Conservation (phyloP, 768 basidiomycete genomes). For the Russula earlei region DNA sequence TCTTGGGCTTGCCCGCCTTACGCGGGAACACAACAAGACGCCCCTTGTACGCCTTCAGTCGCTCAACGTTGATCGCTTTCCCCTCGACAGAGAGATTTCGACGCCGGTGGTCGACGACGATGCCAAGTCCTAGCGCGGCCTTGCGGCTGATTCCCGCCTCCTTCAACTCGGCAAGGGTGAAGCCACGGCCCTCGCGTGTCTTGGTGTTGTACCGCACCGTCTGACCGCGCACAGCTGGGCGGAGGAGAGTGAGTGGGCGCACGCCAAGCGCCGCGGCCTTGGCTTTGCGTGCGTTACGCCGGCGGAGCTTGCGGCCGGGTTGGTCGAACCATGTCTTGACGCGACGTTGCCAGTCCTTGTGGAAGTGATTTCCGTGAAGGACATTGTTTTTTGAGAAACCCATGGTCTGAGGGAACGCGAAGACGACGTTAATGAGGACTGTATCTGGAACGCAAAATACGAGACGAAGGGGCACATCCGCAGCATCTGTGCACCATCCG, state of each 20-base stretch:
- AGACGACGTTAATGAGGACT: conserved; percentile 19
- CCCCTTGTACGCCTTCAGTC: conserved; percentile 87
- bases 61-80: conserved; percentile 88
- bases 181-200: conserved; percentile 92
- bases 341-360: conserved; percentile 97
- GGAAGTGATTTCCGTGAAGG: conserved; percentile 91
- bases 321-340: conserved; percentile 99
- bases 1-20: conserved; percentile 91
- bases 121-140: conserved; percentile 86
- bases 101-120: conserved; percentile 95
- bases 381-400: conserved; percentile 81
- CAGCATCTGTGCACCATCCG: conserved; percentile 17
- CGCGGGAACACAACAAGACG: conserved; percentile 95
- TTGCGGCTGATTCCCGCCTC: conserved; percentile 91
- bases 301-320: conserved; percentile 93
- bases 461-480: conserved; percentile 8
- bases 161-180: conserved; percentile 90
- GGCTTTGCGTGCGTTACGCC: conserved; percentile 83
- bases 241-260: conserved; percentile 83
- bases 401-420: conserved; percentile 40
- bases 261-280: conserved; percentile 90
- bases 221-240: conserved; percentile 93
- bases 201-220: conserved; percentile 98
- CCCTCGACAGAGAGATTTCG: conserved; percentile 95
- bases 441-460: not conserved